Base-by-base conservation (phyloP, 495 filamentous ascomycete genomes). In the Lineolata rhizophorae region DNA sequence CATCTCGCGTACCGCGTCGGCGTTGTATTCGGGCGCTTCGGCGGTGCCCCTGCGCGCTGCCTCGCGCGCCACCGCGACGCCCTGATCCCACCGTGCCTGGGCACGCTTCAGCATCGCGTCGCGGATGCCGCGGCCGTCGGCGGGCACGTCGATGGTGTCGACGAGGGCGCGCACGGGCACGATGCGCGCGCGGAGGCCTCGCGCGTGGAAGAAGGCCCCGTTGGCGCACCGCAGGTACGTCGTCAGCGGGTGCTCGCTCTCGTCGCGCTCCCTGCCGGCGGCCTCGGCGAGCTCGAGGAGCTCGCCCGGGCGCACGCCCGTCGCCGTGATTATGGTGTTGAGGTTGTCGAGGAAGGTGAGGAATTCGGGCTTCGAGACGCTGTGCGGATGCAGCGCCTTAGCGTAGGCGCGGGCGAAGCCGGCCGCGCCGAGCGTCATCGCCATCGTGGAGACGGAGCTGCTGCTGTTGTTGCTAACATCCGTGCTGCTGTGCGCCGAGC, bases 311-410 rank as follows among this genome's bases (percentile, higher is more conserved):
- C n/a, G n/a, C n/a, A n/a, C n/a, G n/a, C n/a, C n/a, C 8, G 39
- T 38, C 5, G 42, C 36, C 2, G 3, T 9, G 30, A 30, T 36
- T 1, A 46, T 30, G 5, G 37, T 32, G 36, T 47, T 47, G 4
- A 47, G 35, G 12, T 38, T 38, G 20, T 47, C 44, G 5, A 47
- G 29, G 22, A 47, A 47, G 3, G 32, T 31, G 10, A 36, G 21
- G 27, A 47, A 47, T 22, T 47, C 44, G 18, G 37, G 37, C 0
- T 40, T 40, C 6, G 32, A 29, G 31, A 47, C 44, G 8, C 35
- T 38, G 31, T 44, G 44, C 5, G 44, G 15, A 27, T 47, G 44
- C 11, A 47, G 29, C 0, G 41, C 41, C 30, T 47, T 47, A 19
- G 37, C 36, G 24, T 47, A 47, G 4, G 44, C 31, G 18, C 44